Evolutionary conservation across 1,284 basidiomycete genomes (phyloP).

Genomic region (Hemileia vastatrix): DNA sequence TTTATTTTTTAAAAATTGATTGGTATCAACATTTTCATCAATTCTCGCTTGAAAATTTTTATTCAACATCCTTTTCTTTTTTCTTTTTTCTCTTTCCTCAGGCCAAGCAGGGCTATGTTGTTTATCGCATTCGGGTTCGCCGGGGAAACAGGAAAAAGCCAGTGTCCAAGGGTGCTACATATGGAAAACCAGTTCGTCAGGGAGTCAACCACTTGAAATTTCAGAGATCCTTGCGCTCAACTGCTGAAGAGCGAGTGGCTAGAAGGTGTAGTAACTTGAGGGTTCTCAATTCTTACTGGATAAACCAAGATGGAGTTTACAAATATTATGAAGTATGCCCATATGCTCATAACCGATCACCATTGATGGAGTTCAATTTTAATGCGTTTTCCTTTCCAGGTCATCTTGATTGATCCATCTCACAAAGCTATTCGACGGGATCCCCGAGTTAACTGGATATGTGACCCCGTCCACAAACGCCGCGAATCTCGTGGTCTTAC

Average conservation of each 20-base stretch:
- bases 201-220: conserved; percentile 99
- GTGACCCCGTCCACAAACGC: conserved; percentile 96
- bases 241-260: conserved; percentile 97
- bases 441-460: conserved; percentile 97
- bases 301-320: conserved; percentile 62
- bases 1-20: background rate
- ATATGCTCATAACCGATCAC: conserved; percentile 59
- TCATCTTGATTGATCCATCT: conserved; percentile 90
- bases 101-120: conserved; percentile 97
- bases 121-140: conserved; percentile 96
- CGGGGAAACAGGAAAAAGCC: conserved; percentile 99
- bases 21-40: background rate
- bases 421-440: conserved; percentile 87
- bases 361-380: background rate
- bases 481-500: conserved; percentile 97
- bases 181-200: conserved; percentile 98
- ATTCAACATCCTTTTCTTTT: background rate
- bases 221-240: conserved; percentile 84
- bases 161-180: conserved; percentile 96
- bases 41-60: background rate
- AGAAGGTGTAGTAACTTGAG: conserved; percentile 91
- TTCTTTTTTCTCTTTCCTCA: conserved; percentile 3
- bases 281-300: conserved; percentile 91
- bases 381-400: conserved; percentile 68
- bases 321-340: conserved; percentile 17